phyloP scores from a whole-genome alignment of 1,284 basidiomycete species.

The Pyrrhoderma lamaoense region DNA sequence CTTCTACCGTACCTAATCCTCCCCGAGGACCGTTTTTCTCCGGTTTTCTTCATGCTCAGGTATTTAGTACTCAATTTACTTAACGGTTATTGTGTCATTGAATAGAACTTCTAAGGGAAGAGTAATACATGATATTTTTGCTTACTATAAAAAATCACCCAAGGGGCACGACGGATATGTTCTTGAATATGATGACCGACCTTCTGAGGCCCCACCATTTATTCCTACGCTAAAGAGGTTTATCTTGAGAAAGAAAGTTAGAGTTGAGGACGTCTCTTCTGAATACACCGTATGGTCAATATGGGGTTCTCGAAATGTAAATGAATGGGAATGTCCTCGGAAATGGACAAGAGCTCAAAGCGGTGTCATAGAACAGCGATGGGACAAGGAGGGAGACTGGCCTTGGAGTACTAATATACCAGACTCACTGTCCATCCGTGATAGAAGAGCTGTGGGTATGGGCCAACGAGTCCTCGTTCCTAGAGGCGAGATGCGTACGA shows the following conservation, averaged over 20 bases:
- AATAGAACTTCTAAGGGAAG: conserved; percentile 56
- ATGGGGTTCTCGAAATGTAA: conserved; percentile 53
- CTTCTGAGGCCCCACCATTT: conserved; percentile 52
- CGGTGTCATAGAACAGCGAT: conserved; percentile 62
- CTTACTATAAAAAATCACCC: conserved; percentile 56
- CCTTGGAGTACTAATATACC: conserved; percentile 51
- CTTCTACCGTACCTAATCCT: conserved; percentile 48
- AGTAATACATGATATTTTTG: conserved; percentile 82
- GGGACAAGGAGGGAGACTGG: conserved; percentile 40
- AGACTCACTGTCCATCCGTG: conserved; percentile 42
- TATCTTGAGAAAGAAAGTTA: conserved; percentile 86
- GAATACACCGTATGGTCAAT: conserved; percentile 76
- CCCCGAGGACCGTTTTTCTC: conserved; percentile 61
- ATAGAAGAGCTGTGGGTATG: conserved; percentile 73
- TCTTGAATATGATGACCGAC: conserved; percentile 65
- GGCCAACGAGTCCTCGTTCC: conserved; percentile 62
- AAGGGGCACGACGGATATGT: conserved; percentile 51
- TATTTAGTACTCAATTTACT: too few species aligned
- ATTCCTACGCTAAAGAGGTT: conserved; percentile 72
- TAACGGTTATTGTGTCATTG: not conserved
- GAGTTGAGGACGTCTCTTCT: conserved; percentile 66
- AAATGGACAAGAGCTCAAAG: conserved; percentile 54
- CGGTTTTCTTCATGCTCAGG: conserved; percentile 84
- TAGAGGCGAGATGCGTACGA: conserved; percentile 70
- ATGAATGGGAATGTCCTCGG: conserved; percentile 33